phyloP scores from a whole-genome alignment of 176 grass and related monocot genomes.

The Zea mays region DNA sequence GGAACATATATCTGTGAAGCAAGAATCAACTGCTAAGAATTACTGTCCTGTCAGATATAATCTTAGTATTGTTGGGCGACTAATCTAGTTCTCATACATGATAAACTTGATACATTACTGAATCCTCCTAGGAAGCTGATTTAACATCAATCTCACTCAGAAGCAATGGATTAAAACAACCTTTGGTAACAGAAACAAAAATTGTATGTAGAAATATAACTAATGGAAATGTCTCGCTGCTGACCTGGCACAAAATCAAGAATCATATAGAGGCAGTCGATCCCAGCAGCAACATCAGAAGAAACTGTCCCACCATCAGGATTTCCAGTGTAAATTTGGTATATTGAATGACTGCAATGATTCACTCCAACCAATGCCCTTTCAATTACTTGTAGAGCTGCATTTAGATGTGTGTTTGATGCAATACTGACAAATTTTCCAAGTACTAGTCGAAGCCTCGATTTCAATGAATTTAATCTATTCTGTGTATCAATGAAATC shows the following conservation, averaged over 20 bases:
- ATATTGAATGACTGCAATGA: conserved; percentile 61
- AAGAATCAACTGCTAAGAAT: not conserved
- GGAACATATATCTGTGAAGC: conserved; percentile 16
- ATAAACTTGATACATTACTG: not conserved
- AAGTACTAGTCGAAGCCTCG: conserved; percentile 70
- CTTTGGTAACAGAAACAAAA: conserved; percentile 19
- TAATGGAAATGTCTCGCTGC: conserved; percentile 16
- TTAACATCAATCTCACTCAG: not conserved
- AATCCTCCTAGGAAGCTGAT: conserved; percentile 1
- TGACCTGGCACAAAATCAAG: conserved; percentile 86
- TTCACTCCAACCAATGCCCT: conserved; percentile 83
- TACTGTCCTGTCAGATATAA: conserved; percentile 11
- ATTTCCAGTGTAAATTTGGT: conserved; percentile 69
- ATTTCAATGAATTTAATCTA: conserved; percentile 69
- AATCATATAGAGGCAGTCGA: conserved; percentile 74
- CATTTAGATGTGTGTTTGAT: conserved; percentile 51
- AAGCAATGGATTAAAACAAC: conserved; percentile 8
- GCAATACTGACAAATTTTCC: conserved; percentile 67
- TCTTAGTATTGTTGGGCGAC: not conserved
- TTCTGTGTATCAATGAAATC: conserved; percentile 39
- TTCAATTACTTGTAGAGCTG: conserved; percentile 71
- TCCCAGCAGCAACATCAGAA: conserved; percentile 71
- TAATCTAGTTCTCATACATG: conserved; percentile 2
- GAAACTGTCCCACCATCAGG: conserved; percentile 67
- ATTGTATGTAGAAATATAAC: conserved; percentile 13